A percentile compares a stretch with the other conserved stretches of the same genome.
Evolutionary conservation across 306 rosid species (phyloP).

Genomic region (Rosa multiflora): DNA sequence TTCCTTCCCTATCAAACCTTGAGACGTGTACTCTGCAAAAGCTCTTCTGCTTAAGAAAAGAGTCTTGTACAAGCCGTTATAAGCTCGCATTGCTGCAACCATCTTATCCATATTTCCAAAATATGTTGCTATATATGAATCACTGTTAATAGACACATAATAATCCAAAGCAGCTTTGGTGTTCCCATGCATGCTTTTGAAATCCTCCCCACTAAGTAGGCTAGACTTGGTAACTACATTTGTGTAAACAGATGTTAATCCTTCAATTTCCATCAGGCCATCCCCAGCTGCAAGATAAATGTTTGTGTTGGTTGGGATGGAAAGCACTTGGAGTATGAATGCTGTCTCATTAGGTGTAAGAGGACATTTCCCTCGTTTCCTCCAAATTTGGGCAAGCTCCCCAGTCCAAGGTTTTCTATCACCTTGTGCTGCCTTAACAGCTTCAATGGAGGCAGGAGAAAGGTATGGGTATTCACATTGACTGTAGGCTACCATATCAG

Average conservation of each 20-base stretch:
- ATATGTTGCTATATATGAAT: slow-evolving; percentile 80
- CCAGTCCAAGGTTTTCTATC: slow-evolving; percentile 94
- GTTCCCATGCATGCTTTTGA: slow-evolving; percentile 89
- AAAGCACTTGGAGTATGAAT: slow-evolving; percentile 69
- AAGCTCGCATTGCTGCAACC: slow-evolving; percentile 93
- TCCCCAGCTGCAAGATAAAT: slow-evolving; percentile 95
- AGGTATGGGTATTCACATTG: slow-evolving; percentile 75
- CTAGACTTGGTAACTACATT: slow-evolving; percentile 73
- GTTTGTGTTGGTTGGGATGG: slow-evolving; percentile 62
- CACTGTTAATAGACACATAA: slow-evolving; percentile 79
- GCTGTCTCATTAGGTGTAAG: slow-evolving; percentile 85
- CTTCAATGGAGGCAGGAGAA: slow-evolving; percentile 59
- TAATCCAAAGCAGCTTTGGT: slow-evolving; percentile 97
- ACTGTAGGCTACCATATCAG: slow-evolving; percentile 95
- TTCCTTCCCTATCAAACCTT: slow-evolving; percentile 58
- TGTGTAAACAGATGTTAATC: slow-evolving; percentile 53
- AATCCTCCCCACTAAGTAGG: slow-evolving; percentile 75
- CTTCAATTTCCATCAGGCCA: slow-evolving; percentile 85
- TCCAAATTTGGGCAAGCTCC: slow-evolving; percentile 67
- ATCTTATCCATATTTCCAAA: slow-evolving; percentile 98
- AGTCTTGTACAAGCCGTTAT: slow-evolving; percentile 64
- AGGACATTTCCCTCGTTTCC: slow-evolving; percentile 89
- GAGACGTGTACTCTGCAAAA: slow-evolving; percentile 62
- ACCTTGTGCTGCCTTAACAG: slow-evolving; percentile 61
- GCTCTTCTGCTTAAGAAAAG: slow-evolving; percentile 75